These are phyloP conservation scores for Herpetomonas tarakana DNA, from an alignment of 208 protist genomes.

Conservation along the genomic window DNA sequence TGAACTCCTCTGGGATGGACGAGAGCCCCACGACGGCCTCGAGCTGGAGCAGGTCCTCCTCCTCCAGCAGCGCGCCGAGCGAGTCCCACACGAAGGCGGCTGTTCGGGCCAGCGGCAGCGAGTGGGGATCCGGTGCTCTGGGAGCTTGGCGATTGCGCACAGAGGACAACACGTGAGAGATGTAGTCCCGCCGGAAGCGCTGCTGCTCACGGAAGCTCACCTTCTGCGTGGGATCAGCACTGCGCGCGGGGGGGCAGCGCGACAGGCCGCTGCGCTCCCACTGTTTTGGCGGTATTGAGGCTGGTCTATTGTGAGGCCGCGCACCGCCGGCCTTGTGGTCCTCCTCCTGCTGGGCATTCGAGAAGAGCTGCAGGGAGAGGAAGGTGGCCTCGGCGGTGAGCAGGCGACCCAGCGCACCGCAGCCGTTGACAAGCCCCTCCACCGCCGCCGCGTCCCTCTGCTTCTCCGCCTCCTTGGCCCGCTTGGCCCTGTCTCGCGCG, in stretches of 20 bases:
- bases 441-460: neutral
- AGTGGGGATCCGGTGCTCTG: neutral
- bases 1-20: neutral
- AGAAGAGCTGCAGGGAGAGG: neutral
- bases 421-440: neutral
- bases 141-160: neutral
- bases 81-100: neutral
- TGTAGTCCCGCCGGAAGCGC: neutral
- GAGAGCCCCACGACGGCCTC: neutral
- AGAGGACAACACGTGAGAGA: neutral
- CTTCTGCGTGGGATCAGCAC: neutral
- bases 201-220: neutral
- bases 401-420: neutral
- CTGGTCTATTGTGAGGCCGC: neutral
- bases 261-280: neutral
- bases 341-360: too few relatives aligned
- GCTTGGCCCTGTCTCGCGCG: neutral
- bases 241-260: neutral
- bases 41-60: neutral
- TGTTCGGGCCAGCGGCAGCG: neutral
- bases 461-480: neutral
- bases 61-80: neutral
- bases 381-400: neutral
- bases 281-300: too few relatives aligned
- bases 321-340: too few relatives aligned